phyloP scores from a whole-genome alignment of 441 rosid genomes.

The Euphorbia neoarborescens region DNA sequence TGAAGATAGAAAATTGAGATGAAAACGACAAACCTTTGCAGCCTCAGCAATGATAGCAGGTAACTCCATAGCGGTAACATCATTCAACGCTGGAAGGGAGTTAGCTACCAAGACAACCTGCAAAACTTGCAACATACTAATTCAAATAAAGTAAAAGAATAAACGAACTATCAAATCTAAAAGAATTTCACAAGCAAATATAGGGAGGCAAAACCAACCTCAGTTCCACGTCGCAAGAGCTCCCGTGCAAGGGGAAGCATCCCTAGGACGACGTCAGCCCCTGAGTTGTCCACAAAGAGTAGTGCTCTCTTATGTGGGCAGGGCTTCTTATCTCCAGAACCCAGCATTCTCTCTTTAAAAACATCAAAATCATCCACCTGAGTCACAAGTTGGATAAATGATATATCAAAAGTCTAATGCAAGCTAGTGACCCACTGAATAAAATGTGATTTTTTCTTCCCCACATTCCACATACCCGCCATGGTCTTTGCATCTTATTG shows the following conservation, averaged over 20 bases:
- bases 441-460: constrained; percentile 6
- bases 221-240: constrained; percentile 89
- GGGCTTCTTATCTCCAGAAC: constrained; percentile 55
- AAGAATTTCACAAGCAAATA: constrained; percentile 9
- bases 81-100: constrained; percentile 94
- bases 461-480: constrained; percentile 54
- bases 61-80: constrained; percentile 94
- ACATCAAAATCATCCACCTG: constrained; percentile 95
- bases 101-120: constrained; percentile 97
- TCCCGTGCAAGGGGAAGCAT: constrained; percentile 99
- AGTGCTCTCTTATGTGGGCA: constrained; percentile 77
- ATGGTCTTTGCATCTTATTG: constrained; percentile 95
- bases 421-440: constrained; percentile 2
- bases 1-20: not conserved
- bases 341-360: constrained; percentile 82
- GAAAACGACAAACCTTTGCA: constrained; percentile 60
- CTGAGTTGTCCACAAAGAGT: constrained; percentile 95
- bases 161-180: not conserved
- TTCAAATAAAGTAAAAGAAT: not conserved
- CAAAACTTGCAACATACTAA: constrained; percentile 18
- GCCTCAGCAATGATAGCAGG: constrained; percentile 97
- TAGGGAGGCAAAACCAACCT: constrained; percentile 40
- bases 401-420: constrained; percentile 9
- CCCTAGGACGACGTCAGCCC: constrained; percentile 90
- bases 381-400: constrained; percentile 10